These are phyloP conservation scores for Pseudotulostoma volvatum DNA, from an alignment of 495 filamentous ascomycete species.

Conservation along the genomic window DNA sequence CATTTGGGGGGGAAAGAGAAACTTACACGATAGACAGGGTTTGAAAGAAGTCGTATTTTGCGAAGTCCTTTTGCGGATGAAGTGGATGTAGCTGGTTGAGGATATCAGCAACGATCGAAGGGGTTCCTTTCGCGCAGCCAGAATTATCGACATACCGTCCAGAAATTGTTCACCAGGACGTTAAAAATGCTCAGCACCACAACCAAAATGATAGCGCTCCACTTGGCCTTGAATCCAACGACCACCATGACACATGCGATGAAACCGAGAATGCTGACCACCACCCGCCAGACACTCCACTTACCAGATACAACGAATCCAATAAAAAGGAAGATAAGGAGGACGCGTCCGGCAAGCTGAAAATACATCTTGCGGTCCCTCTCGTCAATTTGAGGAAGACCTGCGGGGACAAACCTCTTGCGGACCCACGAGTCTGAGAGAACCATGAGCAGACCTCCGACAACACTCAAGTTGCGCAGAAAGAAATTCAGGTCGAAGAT, in stretches of 20 bases:
- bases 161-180: constrained; percentile 97
- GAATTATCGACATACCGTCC: constrained; percentile 59
- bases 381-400: constrained; percentile 84
- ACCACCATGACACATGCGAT: constrained; percentile 97
- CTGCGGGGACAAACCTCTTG: constrained; percentile 92
- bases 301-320: constrained; percentile 91
- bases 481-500: constrained; percentile 99
- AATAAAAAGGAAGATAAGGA: constrained; percentile 91
- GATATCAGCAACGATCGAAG: constrained; percentile 15
- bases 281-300: constrained; percentile 72
- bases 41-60: constrained; percentile 99
- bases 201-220: constrained; percentile 84
- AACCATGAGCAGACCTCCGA: constrained; percentile 95
- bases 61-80: constrained; percentile 98
- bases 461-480: constrained; percentile 92
- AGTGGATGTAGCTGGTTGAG: constrained; percentile 82
- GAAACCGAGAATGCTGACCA: constrained; percentile 68
- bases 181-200: constrained; percentile 94
- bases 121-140: constrained; percentile 6
- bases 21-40: constrained; percentile 93
- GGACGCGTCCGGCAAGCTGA: constrained; percentile 88
- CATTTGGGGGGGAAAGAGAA: neutral
- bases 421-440: constrained; percentile 94
- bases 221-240: constrained; percentile 99
- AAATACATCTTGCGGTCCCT: constrained; percentile 99